Evolutionary conservation across 108 stramenopile genomes (phyloP).

Genomic region (Stephanodiscus triporus): DNA sequence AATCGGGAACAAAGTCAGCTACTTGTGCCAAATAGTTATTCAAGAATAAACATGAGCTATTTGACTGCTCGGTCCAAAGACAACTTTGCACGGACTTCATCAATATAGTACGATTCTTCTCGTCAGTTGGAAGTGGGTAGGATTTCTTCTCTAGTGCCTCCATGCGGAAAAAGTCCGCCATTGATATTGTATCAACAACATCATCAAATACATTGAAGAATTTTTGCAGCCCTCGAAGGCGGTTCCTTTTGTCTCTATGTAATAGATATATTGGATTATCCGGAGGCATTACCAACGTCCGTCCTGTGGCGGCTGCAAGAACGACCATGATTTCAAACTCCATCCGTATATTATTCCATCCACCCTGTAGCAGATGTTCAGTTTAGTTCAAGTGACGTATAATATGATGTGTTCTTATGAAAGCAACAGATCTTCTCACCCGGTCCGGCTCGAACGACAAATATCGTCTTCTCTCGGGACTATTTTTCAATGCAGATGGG

Average conservation of each 20-base stretch:
- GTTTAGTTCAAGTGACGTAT: too few relatives aligned
- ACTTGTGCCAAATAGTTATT: slow-evolving; percentile 53
- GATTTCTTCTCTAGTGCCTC: slow-evolving; percentile 29
- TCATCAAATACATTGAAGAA: slow-evolving; percentile 74
- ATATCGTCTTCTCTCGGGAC: slow-evolving; percentile 29
- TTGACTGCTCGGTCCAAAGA: slow-evolving; percentile 34
- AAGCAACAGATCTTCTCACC: slow-evolving; percentile 14
- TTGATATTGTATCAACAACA: slow-evolving; percentile 56
- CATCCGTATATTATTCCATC: slow-evolving; percentile 96
- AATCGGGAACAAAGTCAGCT: slow-evolving; percentile 54
- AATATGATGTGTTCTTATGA: background rate
- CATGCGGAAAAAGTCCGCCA: slow-evolving; percentile 61
- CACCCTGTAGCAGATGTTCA: slow-evolving; percentile 47
- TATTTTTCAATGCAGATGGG: slow-evolving; percentile 5
- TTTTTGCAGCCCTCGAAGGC: slow-evolving; percentile 73
- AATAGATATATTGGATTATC: slow-evolving; percentile 79
- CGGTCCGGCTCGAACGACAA: slow-evolving; percentile 71
- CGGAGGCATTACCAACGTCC: slow-evolving; percentile 89
- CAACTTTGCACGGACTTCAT: slow-evolving; percentile 52
- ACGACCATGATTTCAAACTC: slow-evolving; percentile 78
- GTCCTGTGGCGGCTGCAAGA: slow-evolving; percentile 71
- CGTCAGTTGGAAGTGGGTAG: slow-evolving; percentile 48
- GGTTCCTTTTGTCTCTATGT: slow-evolving; percentile 54
- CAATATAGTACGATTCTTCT: slow-evolving; percentile 47
- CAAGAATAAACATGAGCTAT: slow-evolving; percentile 49